Percentiles rank a stretch among this genome's conserved stretches.
Evolutionary conservation across 73 alveolate species (phyloP).

Genomic region (Tetrahymena thermophila): DNA sequence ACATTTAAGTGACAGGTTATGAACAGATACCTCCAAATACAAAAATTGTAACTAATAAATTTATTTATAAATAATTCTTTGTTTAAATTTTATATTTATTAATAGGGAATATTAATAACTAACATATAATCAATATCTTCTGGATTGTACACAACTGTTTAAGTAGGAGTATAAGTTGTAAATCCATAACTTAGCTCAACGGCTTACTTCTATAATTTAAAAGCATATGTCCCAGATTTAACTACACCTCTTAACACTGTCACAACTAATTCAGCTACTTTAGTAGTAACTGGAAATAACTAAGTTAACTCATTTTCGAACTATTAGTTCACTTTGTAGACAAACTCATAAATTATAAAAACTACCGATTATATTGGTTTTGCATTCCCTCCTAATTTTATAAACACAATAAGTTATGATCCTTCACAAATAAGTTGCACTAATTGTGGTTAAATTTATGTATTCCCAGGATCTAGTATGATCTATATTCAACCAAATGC

Average conservation of each 20-base stretch:
- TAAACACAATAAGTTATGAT: background rate
- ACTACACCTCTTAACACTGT: background rate
- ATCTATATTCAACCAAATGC: background rate
- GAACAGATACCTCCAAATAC: background rate
- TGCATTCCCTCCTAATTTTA: background rate
- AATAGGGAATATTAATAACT: background rate
- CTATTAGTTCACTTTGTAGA: background rate
- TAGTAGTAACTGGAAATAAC: background rate
- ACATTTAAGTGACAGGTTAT: background rate
- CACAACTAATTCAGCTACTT: background rate
- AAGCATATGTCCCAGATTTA: background rate
- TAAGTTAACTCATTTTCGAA: background rate
- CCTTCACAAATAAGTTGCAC: background rate
- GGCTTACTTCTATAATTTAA: background rate
- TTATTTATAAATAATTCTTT: background rate
- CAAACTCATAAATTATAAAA: background rate
- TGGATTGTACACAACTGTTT: background rate
- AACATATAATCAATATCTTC: background rate
- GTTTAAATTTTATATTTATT: background rate
- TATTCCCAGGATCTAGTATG: background rate
- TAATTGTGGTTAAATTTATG: background rate
- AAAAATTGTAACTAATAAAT: background rate
- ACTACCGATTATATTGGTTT: background rate
- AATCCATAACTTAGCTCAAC: background rate
- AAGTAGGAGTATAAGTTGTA: background rate